Conservation (phyloP, 371 early-diverging fungal genomes). For the Apophysomyces elegans region DNA sequence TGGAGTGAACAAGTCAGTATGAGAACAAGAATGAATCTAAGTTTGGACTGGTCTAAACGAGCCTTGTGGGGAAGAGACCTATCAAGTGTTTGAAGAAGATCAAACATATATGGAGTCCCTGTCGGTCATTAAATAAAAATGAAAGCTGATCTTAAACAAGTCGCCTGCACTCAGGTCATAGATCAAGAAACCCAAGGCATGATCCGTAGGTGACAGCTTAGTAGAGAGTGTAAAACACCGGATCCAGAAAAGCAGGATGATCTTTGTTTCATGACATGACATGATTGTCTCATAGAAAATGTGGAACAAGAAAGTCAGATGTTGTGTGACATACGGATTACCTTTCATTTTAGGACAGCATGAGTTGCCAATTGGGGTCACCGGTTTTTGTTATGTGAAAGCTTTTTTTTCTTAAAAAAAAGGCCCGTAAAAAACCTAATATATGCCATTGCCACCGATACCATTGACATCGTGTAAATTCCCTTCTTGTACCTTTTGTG, state of each 20-base stretch:
- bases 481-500: slow-evolving; percentile 2
- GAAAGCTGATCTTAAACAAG: no score
- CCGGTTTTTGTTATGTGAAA: background rate
- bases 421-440: background rate
- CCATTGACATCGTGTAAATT: background rate
- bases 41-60: slow-evolving; percentile 50
- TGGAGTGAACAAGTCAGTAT: slow-evolving; percentile 65
- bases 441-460: slow-evolving; percentile 5
- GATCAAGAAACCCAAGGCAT: no score
- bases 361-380: background rate
- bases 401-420: background rate
- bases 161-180: no score
- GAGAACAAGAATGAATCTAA: slow-evolving; percentile 48
- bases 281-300: background rate
- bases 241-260: no score
- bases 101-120: background rate
- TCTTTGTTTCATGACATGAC: slow-evolving; percentile 1
- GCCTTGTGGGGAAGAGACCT: slow-evolving; percentile 51
- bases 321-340: background rate
- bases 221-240: no score
- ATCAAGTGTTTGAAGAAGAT: slow-evolving; percentile 20
- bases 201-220: no score
- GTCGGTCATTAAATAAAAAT: no score
- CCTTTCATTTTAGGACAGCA: slow-evolving; percentile 1
- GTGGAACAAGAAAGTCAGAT: background rate